A percentile compares a stretch with the other conserved stretches of the same genome.
phyloP scores from a whole-genome alignment of 345 rosid species.

The Carallia brachiata region DNA sequence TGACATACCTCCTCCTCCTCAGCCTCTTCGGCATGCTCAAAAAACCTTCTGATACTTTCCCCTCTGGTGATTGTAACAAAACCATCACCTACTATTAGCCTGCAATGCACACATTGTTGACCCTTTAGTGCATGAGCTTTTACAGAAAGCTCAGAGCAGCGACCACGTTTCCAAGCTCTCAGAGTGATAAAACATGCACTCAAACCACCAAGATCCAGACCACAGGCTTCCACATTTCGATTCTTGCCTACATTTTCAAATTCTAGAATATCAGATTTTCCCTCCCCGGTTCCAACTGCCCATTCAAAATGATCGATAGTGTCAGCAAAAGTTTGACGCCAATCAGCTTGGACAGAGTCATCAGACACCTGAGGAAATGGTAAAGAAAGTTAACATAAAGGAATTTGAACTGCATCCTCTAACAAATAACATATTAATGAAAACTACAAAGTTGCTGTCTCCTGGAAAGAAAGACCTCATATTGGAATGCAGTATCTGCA shows the following conservation, averaged over 20 bases:
- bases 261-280: constrained; percentile 78
- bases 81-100: constrained; percentile 94
- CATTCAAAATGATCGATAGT: constrained; percentile 84
- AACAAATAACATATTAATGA: constrained; percentile 4
- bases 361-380: constrained; percentile 59
- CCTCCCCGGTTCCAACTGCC: constrained; percentile 93
- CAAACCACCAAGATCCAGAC: constrained; percentile 63
- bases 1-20: constrained; percentile 95
- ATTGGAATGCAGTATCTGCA: constrained; percentile 79
- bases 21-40: constrained; percentile 94
- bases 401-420: not conserved
- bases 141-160: constrained; percentile 70
- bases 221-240: constrained; percentile 59
- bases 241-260: constrained; percentile 78
- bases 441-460: not conserved
- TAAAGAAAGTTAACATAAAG: constrained; percentile 15
- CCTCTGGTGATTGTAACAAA: constrained; percentile 79
- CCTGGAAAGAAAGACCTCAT: constrained; percentile 54
- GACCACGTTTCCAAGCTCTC: constrained; percentile 84
- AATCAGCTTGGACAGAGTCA: constrained; percentile 77
- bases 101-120: constrained; percentile 83
- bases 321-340: constrained; percentile 75
- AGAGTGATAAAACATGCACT: constrained; percentile 77
- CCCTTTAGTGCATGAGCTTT: constrained; percentile 89
- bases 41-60: constrained; percentile 73